These are phyloP conservation scores for Pythium angustatum DNA, from an alignment of 352 stramenopile species.

Conservation along the genomic window DNA sequence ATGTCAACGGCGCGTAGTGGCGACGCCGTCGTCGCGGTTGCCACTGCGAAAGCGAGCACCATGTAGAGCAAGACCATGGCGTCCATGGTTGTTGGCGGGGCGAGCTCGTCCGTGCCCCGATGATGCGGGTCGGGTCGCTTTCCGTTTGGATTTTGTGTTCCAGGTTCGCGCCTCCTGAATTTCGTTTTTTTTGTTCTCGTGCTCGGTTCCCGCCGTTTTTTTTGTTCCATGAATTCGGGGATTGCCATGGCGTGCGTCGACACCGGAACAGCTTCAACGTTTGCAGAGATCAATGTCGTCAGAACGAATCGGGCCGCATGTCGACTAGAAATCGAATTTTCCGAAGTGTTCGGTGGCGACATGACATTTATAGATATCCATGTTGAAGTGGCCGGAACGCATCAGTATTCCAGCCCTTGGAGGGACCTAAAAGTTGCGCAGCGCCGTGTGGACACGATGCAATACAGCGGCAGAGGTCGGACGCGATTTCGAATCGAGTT, in stretches of 20 bases:
- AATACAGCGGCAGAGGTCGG: constrained; percentile 34
- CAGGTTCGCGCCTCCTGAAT: too few relatives aligned
- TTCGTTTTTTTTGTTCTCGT: too few relatives aligned
- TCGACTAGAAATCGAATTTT: too few relatives aligned
- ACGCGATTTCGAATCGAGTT: constrained; percentile 34
- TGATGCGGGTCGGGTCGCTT: background rate
- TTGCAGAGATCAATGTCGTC: too few relatives aligned
- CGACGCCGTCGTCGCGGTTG: background rate
- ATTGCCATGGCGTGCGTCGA: too few relatives aligned
- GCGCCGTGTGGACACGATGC: constrained; percentile 3
- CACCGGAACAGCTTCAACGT: too few relatives aligned
- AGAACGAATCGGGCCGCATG: too few relatives aligned
- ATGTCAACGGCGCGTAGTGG: background rate
- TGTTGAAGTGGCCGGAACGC: too few relatives aligned
- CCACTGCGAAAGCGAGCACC: background rate
- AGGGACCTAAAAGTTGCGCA: background rate
- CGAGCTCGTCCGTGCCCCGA: background rate
- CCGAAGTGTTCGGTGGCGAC: too few relatives aligned
- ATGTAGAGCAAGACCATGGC: background rate
- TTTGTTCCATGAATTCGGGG: background rate
- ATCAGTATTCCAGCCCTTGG: background rate
- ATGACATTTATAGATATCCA: background rate
- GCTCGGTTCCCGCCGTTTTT: background rate
- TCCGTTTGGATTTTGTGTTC: too few relatives aligned
- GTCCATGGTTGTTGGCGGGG: background rate